Conservation (phyloP, 2,329 filamentous ascomycete genomes). For the Teratosphaeriaceae sp. region DNA sequence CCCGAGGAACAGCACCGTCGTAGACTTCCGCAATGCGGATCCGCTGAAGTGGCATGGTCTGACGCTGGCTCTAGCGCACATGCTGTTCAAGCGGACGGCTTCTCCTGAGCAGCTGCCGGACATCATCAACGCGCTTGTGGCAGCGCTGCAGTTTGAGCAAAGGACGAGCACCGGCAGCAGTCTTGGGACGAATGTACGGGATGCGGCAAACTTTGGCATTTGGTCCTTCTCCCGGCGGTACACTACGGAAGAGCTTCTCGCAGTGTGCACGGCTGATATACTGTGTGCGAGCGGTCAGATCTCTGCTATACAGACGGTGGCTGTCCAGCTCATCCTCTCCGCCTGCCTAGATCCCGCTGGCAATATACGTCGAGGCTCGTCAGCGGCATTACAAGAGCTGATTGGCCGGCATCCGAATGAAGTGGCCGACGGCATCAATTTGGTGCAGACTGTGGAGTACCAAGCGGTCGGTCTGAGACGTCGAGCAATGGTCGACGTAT, state of each 20-base stretch:
- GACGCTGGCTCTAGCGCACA: constrained; percentile 77
- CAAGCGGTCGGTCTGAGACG: constrained; percentile 84
- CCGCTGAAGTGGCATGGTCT: constrained; percentile 87
- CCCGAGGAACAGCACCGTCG: constrained; percentile 37
- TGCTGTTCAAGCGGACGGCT: constrained; percentile 78
- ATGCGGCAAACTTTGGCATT: constrained; percentile 92
- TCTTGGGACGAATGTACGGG: constrained; percentile 81
- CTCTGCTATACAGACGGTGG: constrained; percentile 57
- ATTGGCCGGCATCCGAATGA: constrained; percentile 88
- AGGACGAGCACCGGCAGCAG: constrained; percentile 77
- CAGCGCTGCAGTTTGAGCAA: constrained; percentile 83
- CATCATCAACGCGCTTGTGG: constrained; percentile 69
- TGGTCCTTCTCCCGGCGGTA: constrained; percentile 91
- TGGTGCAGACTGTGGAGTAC: constrained; percentile 90
- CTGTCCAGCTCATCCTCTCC: constrained; percentile 71
- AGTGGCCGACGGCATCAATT: constrained; percentile 69
- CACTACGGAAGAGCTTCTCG: constrained; percentile 66
- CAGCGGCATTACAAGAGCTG: constrained; percentile 88
- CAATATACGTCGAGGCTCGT: constrained; percentile 87
- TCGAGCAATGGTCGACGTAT: constrained; percentile 72
- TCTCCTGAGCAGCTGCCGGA: constrained; percentile 62
- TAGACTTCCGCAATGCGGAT: constrained; percentile 69
- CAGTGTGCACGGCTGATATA: constrained; percentile 41
- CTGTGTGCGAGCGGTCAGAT: constrained; percentile 5
- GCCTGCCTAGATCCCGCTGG: constrained; percentile 84